Evolutionary conservation across 495 filamentous ascomycete genomes (phyloP), one percentile per base, ranked within the genome.

Genomic region (Neurospora sp.): DNA sequence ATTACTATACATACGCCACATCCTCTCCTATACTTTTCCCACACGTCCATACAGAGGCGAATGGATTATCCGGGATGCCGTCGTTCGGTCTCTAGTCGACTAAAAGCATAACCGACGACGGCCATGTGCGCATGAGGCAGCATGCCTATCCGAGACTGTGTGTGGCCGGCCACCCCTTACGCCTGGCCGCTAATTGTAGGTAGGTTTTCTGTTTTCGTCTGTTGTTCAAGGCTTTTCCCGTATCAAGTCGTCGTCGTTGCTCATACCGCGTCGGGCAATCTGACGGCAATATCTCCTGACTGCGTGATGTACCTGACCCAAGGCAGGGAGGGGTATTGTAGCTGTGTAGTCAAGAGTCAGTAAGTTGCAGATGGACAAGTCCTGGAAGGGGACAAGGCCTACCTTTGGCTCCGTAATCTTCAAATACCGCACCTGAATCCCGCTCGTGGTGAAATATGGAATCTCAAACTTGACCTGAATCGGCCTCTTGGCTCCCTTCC

Each of bases 321-420:
- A 23, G 96, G 96, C 59, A 99, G 86, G n/a, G 94, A 97, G 12
- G 94, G 94, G 80, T 99, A 98, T 92, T 98, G 95, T 70, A 97
- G 84, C 93, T 96, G 80, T 31, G 1, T 31, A 3, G 31, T 2
- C 1, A 31, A 31, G 31, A 31, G 31, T 35, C 35, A 35, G 35
- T 35, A 35, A 35, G 4, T 35, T 0, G 35, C 0, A 35, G 31
- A 35, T 4, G 4, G 3, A 4, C 31, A 35, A 31, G 27, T 31
- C 1, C 27, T 31, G 27, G 2, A 31, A 35, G 31, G 31, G 31
- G 3, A 39, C 27, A 12, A 71, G 23, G 86, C 88, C 77, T 86
- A 97, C 94, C 94, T 99, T 99, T 6, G 96, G 96, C 83, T 99
- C 96, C 73, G 96, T 98, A 78, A 99, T 99, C 89, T 99, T 99